Evolutionary conservation across 306 rosid species (phyloP).

Genomic region (Gastrolobium bilobum): DNA sequence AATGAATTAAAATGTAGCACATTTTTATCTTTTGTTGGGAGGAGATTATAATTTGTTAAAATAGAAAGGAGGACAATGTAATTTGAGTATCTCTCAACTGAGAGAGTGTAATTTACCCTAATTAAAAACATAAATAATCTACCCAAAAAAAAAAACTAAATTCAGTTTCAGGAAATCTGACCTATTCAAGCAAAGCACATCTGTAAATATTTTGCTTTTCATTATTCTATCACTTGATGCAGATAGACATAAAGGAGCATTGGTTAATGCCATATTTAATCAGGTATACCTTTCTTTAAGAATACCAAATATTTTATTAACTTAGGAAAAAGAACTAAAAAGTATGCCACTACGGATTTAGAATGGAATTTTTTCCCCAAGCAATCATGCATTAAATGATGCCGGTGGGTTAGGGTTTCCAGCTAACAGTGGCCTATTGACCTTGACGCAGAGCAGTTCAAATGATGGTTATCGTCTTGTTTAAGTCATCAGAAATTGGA

Average conservation of each 20-base stretch:
- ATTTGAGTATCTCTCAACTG: too few relatives aligned
- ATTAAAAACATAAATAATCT: neutral
- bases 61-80: too few relatives aligned
- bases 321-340: constrained; percentile 6
- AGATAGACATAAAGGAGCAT: neutral
- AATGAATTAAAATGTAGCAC: too few relatives aligned
- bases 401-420: constrained; percentile 24
- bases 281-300: constrained; percentile 3
- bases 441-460: neutral
- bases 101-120: too few relatives aligned
- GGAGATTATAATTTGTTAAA: too few relatives aligned
- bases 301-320: neutral
- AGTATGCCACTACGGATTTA: neutral
- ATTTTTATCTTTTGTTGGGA: too few relatives aligned
- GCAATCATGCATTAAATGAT: neutral
- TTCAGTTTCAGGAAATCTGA: neutral
- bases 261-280: neutral
- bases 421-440: constrained; percentile 15
- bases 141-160: too few relatives aligned
- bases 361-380: neutral
- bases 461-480: neutral
- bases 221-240: neutral
- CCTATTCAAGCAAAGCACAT: constrained; percentile 24
- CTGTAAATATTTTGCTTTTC: neutral
- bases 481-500: neutral